Conservation (phyloP, 2,329 filamentous ascomycete species). For the Sordariomycetes sp. region DNA sequence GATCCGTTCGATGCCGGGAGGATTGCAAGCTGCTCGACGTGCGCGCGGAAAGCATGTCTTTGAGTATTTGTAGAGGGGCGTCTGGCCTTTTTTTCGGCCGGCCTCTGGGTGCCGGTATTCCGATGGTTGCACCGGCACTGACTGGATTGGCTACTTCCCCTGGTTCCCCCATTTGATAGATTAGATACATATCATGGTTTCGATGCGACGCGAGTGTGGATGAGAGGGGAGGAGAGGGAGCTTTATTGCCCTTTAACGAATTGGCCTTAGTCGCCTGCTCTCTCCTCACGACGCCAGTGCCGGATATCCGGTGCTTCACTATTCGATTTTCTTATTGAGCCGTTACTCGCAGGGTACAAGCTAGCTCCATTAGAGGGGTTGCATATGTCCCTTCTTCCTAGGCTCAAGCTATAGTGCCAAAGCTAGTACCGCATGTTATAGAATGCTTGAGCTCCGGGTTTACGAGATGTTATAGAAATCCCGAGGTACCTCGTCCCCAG, state of each 20-base stretch:
- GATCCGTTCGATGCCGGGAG: not conserved
- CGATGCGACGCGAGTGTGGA: not conserved
- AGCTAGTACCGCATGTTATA: too few relatives aligned
- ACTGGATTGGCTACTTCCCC: not conserved
- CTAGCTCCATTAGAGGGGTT: too few relatives aligned
- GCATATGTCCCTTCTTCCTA: too few relatives aligned
- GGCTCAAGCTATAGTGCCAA: too few relatives aligned
- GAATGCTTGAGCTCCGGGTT: too few relatives aligned
- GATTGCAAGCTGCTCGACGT: not conserved
- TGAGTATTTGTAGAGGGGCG: not conserved
- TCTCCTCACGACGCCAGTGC: too few relatives aligned
- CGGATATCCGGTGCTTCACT: too few relatives aligned
- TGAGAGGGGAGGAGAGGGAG: not conserved
- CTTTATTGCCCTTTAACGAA: not conserved
- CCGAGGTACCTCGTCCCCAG: too few relatives aligned
- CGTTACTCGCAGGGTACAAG: too few relatives aligned
- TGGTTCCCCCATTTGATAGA: not conserved
- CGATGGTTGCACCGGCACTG: not conserved
- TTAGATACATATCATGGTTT: not conserved
- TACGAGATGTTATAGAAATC: too few relatives aligned
- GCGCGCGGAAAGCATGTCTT: not conserved
- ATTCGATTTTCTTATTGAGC: too few relatives aligned
- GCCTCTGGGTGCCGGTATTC: not conserved
- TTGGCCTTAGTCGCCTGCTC: too few relatives aligned
- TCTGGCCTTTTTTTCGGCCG: not conserved